These are phyloP conservation scores for Fusarium caatingaense DNA, from an alignment of 2,329 filamentous ascomycete genomes.

Conservation along the genomic window DNA sequence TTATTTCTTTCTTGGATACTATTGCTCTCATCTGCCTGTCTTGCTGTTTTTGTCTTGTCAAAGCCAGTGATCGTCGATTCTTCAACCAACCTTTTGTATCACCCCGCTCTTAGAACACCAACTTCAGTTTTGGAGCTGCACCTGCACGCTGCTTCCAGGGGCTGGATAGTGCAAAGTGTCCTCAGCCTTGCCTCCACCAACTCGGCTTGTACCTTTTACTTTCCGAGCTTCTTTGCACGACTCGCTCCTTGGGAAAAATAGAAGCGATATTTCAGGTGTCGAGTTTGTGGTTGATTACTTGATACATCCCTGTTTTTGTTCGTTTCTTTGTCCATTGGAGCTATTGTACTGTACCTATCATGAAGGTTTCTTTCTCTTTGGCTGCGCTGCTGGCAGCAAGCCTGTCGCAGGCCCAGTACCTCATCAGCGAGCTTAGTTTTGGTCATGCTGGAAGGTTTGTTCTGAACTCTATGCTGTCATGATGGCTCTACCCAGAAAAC, in stretches of 20 bases:
- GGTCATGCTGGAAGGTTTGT: constrained; percentile 73
- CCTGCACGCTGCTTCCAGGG: constrained; percentile 33
- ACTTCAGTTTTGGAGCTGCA: constrained; percentile 13
- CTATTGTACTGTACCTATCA: constrained; percentile 48
- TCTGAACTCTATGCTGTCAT: background rate
- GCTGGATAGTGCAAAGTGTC: constrained; percentile 46
- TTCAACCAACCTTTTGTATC: background rate
- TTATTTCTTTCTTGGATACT: background rate
- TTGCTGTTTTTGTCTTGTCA: background rate
- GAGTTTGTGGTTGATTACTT: constrained; percentile 15
- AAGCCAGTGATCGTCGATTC: background rate
- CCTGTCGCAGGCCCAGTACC: constrained; percentile 70
- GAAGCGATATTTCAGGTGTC: constrained; percentile 17
- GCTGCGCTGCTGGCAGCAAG: constrained; percentile 58
- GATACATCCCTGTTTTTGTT: constrained; percentile 21
- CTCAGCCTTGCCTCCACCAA: constrained; percentile 44
- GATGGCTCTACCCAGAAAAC: background rate
- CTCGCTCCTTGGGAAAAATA: constrained; percentile 8
- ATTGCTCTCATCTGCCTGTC: background rate
- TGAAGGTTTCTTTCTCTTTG: constrained; percentile 58
- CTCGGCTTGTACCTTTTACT: constrained; percentile 27
- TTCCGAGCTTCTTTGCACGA: constrained; percentile 11
- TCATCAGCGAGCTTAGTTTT: constrained; percentile 81
- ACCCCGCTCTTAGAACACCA: constrained; percentile 19
- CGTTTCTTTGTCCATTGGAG: constrained; percentile 15